A percentile compares a stretch with the other conserved stretches of the same genome.
Conservation (phyloP, 2,329 filamentous ascomycete species). For the Aspergillus fumigatus region DNA sequence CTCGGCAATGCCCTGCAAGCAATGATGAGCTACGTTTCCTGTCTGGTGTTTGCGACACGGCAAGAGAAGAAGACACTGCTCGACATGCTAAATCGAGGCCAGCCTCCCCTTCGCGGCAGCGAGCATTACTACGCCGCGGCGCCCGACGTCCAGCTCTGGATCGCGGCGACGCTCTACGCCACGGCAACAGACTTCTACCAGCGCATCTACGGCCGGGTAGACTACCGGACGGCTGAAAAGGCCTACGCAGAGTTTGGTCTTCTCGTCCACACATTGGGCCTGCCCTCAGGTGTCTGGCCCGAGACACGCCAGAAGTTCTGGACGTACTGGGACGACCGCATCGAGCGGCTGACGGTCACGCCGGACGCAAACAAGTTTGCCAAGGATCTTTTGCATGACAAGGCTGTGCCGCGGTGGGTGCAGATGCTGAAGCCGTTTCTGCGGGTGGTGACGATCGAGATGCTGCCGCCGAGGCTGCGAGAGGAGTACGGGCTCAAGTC, state of each 20-base stretch:
- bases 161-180: conserved; percentile 33
- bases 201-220: conserved; percentile 31
- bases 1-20: conserved; percentile 27
- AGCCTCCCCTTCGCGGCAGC: conserved; percentile 18
- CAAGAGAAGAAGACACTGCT: conserved; percentile 28
- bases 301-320: conserved; percentile 29
- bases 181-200: conserved; percentile 36
- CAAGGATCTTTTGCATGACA: conserved; percentile 22
- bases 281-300: conserved; percentile 29
- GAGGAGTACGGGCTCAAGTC: conserved; percentile 33
- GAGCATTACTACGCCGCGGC: conserved; percentile 19
- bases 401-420: conserved; percentile 27
- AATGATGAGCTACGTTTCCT: conserved; percentile 32
- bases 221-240: conserved; percentile 27
- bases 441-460: conserved; percentile 28
- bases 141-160: conserved; percentile 26
- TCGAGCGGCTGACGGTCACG: conserved; percentile 25
- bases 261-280: conserved; percentile 23
- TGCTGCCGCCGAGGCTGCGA: conserved; percentile 30
- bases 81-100: conserved; percentile 18
- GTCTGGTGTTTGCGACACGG: conserved; percentile 28
- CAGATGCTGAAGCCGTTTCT: conserved; percentile 28
- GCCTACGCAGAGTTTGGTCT: conserved; percentile 29
- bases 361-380: conserved; percentile 27
- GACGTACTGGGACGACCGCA: conserved; percentile 33